Conservation (phyloP, 1,139 yeast genomes). For the Saccharomyces hybrid region DNA sequence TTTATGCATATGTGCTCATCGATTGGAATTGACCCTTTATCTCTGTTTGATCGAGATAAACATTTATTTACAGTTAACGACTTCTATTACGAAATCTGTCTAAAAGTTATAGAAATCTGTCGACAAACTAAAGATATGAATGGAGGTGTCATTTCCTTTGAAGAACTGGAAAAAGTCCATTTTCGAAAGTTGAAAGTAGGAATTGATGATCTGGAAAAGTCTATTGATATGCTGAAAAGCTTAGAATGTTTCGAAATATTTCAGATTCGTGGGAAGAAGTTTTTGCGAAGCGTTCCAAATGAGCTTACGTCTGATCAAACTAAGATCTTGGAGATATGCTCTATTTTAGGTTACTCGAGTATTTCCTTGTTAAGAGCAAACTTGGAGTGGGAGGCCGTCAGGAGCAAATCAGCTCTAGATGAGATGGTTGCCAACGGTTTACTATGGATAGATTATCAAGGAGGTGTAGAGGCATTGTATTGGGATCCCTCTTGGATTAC, state of each 20-base stretch:
- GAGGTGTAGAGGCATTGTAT: conserved; percentile 46
- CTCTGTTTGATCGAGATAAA: conserved; percentile 31
- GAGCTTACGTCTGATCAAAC: conserved; percentile 60
- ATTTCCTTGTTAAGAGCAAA: conserved; percentile 58
- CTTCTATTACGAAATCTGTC: conserved; percentile 57
- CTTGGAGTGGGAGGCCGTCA: conserved; percentile 56
- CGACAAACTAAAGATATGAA: conserved; percentile 60
- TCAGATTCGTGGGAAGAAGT: conserved; percentile 34
- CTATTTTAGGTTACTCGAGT: conserved; percentile 63
- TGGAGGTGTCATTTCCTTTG: conserved; percentile 69
- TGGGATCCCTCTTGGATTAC: conserved; percentile 56
- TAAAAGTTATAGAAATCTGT: conserved; percentile 68
- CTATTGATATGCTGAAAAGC: conserved; percentile 38
- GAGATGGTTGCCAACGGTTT: conserved; percentile 77
- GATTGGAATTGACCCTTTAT: conserved; percentile 79
- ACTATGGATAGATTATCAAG: conserved; percentile 64
- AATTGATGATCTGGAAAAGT: conserved; percentile 42
- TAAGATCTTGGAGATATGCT: conserved; percentile 64
- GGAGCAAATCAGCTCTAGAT: conserved; percentile 59
- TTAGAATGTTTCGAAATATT: conserved; percentile 42
- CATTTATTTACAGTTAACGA: conserved; percentile 43
- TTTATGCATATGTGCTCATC: conserved; percentile 69
- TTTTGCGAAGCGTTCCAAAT: conserved; percentile 43
- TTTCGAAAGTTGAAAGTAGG: conserved; percentile 35
- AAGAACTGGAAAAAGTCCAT: conserved; percentile 42